A percentile compares a stretch with the other conserved stretches of the same genome.
These are phyloP conservation scores for Starmerella bombi DNA, from an alignment of 805 yeast species.

Conservation along the genomic window DNA sequence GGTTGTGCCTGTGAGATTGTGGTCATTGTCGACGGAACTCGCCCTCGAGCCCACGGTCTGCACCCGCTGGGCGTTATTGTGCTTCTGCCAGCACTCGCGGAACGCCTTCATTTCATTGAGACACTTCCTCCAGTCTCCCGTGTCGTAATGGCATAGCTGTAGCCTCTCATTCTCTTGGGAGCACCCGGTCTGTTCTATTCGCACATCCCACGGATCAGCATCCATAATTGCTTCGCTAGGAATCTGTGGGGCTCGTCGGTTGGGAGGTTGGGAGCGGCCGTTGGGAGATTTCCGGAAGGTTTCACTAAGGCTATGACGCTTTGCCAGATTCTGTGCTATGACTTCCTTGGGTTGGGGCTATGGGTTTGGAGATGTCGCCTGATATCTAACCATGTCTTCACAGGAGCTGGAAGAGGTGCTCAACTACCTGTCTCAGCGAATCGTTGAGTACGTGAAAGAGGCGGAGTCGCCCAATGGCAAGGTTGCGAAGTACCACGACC, in stretches of 20 bases:
- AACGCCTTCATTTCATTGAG: conserved; percentile 49
- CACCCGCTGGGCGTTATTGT: conserved; percentile 41
- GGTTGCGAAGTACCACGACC: conserved; percentile 36
- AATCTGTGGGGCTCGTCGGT: no score
- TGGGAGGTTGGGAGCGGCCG: no score
- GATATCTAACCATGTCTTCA: conserved; percentile 5
- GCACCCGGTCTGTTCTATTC: conserved; percentile 68
- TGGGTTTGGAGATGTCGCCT: no score
- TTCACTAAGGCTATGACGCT: no score
- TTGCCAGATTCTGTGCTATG: no score
- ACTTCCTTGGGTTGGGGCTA: no score
- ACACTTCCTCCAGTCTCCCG: conserved; percentile 70
- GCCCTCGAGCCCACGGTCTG: conserved; percentile 10
- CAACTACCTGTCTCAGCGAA: conserved; percentile 37
- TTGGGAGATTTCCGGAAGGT: no score
- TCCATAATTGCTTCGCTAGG: no score
- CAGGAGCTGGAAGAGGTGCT: conserved; percentile 44
- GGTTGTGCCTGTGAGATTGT: conserved; percentile 11
- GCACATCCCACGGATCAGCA: conserved; percentile 39
- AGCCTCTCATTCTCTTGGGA: conserved; percentile 55
- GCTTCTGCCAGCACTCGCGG: conserved; percentile 47
- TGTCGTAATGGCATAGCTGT: conserved; percentile 69
- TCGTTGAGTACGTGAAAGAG: conserved; percentile 42
- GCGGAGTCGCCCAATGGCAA: conserved; percentile 34
- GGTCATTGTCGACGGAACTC: conserved; percentile 7